Evolutionary conservation across 1,284 basidiomycete genomes (phyloP), one percentile per base, ranked within the genome.

Genomic region (Cryptococcus sp.): DNA sequence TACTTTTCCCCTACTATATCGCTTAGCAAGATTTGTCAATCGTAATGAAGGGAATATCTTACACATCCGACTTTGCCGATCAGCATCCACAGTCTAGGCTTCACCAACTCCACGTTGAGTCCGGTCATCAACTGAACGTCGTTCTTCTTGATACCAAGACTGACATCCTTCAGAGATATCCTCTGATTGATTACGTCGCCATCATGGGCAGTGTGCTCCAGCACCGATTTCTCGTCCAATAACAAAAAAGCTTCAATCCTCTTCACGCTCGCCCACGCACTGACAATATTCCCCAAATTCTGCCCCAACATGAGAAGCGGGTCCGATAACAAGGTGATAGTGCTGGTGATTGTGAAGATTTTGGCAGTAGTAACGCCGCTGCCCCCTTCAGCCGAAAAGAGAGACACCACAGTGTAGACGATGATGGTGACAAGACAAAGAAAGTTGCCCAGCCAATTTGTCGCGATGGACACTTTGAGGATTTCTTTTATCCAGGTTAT

Each of bases 161-260:
- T 38, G 10, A 61, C 57, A 10, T 29, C 66, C 54, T 25, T 70
- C 70, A 54, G 19, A 15, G 86, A 85, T 38, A 88, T 74, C 2
- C 82, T 84, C 19, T 79, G 75, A 5, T n/a, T 6, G 41, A 25
- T 15, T 6, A 15, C n/a, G n/a, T 25, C 49, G 2, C 65, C 64
- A 7, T 55, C 44, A 22, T 38, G 17, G n/a, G 49, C 55, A 13
- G 52, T 54, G 23, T 7, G 15, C 17, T 17, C 39, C n/a, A 19
- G 29, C 2, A 58, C 55, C 64, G 85, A 85, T 49, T 87, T 73
- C 54, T 93, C 91, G 41, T 89, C 88, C 71, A 91, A 88, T 8
- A 83, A 81, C 17, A 93, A 82, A 73, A 87, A 93, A 0, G 82
- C 84, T 22, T 87, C 82, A 52, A 94, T 89, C 43, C 91, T 87